Evolutionary conservation across 495 filamentous ascomycete genomes (phyloP).

Genomic region (Chlorociboria aeruginascens): DNA sequence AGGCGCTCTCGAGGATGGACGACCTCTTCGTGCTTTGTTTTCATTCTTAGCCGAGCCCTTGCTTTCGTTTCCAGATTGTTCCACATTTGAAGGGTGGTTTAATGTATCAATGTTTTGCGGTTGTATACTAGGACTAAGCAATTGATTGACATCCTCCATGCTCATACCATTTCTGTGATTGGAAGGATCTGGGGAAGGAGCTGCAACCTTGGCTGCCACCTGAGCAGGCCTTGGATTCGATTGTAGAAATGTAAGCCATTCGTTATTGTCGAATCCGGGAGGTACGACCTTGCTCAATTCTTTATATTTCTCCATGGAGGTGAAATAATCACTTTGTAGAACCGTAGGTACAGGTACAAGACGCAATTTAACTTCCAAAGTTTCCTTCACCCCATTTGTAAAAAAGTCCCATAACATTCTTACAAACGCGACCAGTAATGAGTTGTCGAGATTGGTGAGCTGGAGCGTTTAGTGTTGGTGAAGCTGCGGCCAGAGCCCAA

Average conservation of each 20-base stretch:
- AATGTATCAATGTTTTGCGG: constrained; percentile 6
- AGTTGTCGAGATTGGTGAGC: constrained; percentile 55
- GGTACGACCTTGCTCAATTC: constrained; percentile 38
- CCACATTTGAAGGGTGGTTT: constrained; percentile 4
- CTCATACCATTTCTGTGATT: constrained; percentile 22
- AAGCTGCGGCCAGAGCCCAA: constrained; percentile 55
- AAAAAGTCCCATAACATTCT: constrained; percentile 77
- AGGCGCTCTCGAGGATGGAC: constrained; percentile 31
- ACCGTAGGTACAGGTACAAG: constrained; percentile 71
- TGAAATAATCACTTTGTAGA: constrained; percentile 56
- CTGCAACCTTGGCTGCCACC: constrained; percentile 2
- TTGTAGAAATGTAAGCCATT: constrained; percentile 54
- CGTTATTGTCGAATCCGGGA: constrained; percentile 52
- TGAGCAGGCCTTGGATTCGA: constrained; percentile 37
- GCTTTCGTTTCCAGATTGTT: constrained; percentile 2
- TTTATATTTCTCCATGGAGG: constrained; percentile 41
- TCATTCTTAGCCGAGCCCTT: background rate
- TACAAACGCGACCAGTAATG: constrained; percentile 83
- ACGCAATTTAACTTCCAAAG: constrained; percentile 85
- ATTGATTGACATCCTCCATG: constrained; percentile 22
- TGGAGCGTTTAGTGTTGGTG: constrained; percentile 40
- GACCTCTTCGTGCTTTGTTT: constrained; percentile 16
- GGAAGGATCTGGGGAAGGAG: background rate
- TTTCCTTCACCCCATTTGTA: constrained; percentile 73
- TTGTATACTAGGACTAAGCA: constrained; percentile 17